Evolutionary conservation across 768 basidiomycete genomes (phyloP), one percentile per base, ranked within the genome.

Genomic region (Cystobasidium tubakii): DNA sequence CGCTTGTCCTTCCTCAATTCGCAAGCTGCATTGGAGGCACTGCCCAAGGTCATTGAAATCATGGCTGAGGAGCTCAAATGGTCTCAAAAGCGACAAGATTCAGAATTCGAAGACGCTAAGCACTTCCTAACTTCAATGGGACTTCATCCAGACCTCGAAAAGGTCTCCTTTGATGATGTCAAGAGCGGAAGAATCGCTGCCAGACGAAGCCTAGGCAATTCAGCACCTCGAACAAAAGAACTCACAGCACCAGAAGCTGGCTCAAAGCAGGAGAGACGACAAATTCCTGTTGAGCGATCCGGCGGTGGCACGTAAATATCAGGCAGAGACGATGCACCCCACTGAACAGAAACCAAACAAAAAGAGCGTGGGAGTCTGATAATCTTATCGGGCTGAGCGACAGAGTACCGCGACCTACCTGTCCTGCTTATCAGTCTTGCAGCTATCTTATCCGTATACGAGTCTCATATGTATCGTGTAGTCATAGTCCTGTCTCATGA

Each of bases 1-100:
- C 89, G 95, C n/a, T 85, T 99, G 33, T 88, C 90, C 9, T 98
- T 97, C 86, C 87, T 98, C 77, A 93, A 96, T 81, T 89, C 88
- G 0, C 88, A 89, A 73, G 90, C 89, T 0, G 89, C 95, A 0
- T 85, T 94, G 36, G 87, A 89, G 33, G 87, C 89, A 0, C 87
- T 99, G 64, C 93, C 94, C 1, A 85, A 86, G 34, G 88, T 99
- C 62, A 88, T 95, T 75, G 90, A 91, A 73, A 89, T 96, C 81
- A 95, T 97, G 92, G 86, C 86, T 3, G 85, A 85, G 19, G 92
- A 97, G 79, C 85, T 94, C 6, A 83, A 84, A 15, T 99, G 95
- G 95, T 84, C 85, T 74, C 80, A 82, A 31, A 77, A 83, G 19
- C 85, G 88, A 77, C 86, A 87, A 77, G 81, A 83, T 66, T 78